Evolutionary conservation across 495 filamentous ascomycete genomes (phyloP).

Genomic region (Annulohypoxylon nitens): DNA sequence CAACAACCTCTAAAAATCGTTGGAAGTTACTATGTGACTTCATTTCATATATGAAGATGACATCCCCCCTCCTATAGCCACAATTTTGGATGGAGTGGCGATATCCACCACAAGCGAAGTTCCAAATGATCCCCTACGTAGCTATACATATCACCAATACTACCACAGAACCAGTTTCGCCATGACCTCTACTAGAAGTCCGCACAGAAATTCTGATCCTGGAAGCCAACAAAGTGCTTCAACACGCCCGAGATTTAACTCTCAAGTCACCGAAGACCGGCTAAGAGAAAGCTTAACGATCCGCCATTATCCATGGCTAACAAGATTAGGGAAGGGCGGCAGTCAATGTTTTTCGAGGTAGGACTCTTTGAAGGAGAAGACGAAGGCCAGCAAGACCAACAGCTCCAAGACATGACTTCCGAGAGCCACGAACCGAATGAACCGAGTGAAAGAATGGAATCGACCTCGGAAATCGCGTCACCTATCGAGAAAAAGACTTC

Average conservation of each 20-base stretch:
- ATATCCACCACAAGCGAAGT: constrained; percentile 23
- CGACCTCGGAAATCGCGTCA: constrained; percentile 36
- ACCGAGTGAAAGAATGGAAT: constrained; percentile 45
- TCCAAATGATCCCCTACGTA: constrained; percentile 5
- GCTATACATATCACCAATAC: constrained; percentile 8
- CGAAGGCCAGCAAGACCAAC: constrained; percentile 8
- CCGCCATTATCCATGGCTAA: constrained; percentile 50
- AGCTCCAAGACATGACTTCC: constrained; percentile 11
- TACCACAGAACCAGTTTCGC: constrained; percentile 24
- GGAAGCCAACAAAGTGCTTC: constrained; percentile 31
- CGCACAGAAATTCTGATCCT: constrained; percentile 32
- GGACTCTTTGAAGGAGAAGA: constrained; percentile 56
- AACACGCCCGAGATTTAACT: constrained; percentile 60
- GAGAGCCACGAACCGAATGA: constrained; percentile 41
- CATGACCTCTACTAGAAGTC: constrained; percentile 46
- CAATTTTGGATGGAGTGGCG: constrained; percentile 33
- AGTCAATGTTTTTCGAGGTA: constrained; percentile 62
- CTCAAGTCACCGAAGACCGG: constrained; percentile 59
- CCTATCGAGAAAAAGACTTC: constrained; percentile 33
- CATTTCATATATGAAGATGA: constrained; percentile 40
- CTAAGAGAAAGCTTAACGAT: constrained; percentile 58
- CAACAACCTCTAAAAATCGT: constrained; percentile 7
- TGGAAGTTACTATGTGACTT: constrained; percentile 42
- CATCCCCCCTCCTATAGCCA: constrained; percentile 23
- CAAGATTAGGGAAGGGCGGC: constrained; percentile 56